Evolutionary conservation across 331 rosid species (phyloP).

Genomic region (Acacia pycnantha): DNA sequence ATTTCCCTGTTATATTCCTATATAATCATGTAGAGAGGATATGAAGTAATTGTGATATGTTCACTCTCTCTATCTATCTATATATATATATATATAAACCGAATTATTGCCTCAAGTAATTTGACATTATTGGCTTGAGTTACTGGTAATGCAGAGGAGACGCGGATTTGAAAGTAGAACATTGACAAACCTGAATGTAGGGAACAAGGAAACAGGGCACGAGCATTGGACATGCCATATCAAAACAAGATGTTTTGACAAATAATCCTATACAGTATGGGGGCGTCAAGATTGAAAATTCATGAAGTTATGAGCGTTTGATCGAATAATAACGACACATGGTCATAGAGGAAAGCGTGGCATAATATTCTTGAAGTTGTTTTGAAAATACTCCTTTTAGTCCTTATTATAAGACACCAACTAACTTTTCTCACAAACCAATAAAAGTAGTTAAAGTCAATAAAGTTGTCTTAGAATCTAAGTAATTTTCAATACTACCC

Average conservation of each 20-base stretch:
- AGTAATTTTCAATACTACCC: too few relatives aligned
- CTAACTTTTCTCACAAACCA: too few relatives aligned
- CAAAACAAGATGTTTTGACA: neutral
- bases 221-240: neutral
- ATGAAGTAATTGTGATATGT: neutral
- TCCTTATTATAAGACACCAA: too few relatives aligned
- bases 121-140: neutral
- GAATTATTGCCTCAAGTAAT: neutral
- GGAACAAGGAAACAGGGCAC: neutral
- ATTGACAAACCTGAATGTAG: neutral
- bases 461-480: too few relatives aligned
- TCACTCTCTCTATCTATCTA: neutral
- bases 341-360: neutral
- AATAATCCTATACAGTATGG: neutral
- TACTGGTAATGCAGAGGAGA: neutral
- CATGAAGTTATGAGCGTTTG: neutral
- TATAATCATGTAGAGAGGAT: neutral
- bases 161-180: neutral
- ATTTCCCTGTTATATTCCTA: neutral
- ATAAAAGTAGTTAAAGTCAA: too few relatives aligned
- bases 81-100: neutral
- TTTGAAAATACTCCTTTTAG: too few relatives aligned
- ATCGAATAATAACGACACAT: neutral
- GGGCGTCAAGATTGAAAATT: neutral
- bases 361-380: neutral